These are phyloP conservation scores for Aspergillus transmontanensis DNA, from an alignment of 2,329 filamentous ascomycete species.

Conservation along the genomic window DNA sequence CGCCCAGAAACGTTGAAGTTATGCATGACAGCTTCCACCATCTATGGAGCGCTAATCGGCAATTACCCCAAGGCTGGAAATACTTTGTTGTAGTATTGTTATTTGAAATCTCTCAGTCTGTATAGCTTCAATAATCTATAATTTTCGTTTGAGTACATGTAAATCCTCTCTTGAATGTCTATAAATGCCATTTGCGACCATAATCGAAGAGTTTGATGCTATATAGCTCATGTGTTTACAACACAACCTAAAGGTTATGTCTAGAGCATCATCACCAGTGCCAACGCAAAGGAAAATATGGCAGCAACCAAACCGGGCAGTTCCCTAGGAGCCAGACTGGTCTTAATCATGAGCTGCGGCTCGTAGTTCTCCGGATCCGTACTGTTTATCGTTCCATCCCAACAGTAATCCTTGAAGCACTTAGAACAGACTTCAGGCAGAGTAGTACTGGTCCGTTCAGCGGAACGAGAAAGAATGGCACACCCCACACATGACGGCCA, in stretches of 20 bases:
- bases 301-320: neutral
- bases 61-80: neutral
- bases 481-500: constrained; percentile 89
- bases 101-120: neutral
- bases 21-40: accelerated
- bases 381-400: constrained; percentile 71
- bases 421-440: constrained; percentile 71
- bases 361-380: constrained; percentile 11
- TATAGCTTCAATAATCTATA: neutral
- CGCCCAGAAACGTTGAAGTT: no score
- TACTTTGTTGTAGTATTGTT: neutral
- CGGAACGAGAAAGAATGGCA: constrained; percentile 76
- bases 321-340: neutral
- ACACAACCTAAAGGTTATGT: neutral
- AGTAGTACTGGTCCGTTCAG: constrained; percentile 68
- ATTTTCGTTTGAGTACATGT: neutral
- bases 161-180: neutral
- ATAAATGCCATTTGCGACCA: neutral
- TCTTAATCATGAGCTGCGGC: constrained; percentile 12
- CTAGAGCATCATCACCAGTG: neutral
- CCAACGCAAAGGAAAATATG: neutral
- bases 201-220: neutral
- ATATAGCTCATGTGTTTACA: neutral
- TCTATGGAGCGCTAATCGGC: no score
- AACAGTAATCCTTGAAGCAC: constrained; percentile 87